These are phyloP conservation scores for Lactifluus echinatus DNA, from an alignment of 768 basidiomycete genomes.

Conservation along the genomic window DNA sequence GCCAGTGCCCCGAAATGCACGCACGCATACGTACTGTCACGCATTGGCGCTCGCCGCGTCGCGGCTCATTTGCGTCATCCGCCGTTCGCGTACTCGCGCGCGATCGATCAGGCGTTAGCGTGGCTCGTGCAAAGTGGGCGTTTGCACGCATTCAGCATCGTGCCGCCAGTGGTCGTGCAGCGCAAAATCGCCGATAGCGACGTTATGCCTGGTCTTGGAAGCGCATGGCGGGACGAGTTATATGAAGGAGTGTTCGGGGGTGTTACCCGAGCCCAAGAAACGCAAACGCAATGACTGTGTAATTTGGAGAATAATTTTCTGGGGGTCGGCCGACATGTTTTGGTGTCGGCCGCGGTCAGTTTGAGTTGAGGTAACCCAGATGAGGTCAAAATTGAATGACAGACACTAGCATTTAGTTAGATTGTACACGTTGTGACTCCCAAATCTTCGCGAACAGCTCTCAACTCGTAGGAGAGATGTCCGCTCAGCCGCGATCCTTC, in stretches of 20 bases:
- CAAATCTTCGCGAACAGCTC: neutral
- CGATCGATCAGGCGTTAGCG: slow-evolving; percentile 63
- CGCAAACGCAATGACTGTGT: neutral
- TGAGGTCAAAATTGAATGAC: too few species aligned
- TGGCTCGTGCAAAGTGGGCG: slow-evolving; percentile 55
- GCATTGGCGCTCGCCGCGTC: slow-evolving; percentile 50
- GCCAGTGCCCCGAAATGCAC: slow-evolving; percentile 61
- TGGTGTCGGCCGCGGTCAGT: neutral
- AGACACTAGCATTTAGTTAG: too few species aligned
- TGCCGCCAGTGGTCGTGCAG: slow-evolving; percentile 61
- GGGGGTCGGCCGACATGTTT: neutral
- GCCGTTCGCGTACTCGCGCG: slow-evolving; percentile 68
- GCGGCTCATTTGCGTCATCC: slow-evolving; percentile 50
- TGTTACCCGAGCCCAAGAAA: neutral
- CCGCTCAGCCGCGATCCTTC: slow-evolving; percentile 30
- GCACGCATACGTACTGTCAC: slow-evolving; percentile 61
- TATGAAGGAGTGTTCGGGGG: slow-evolving; percentile 37
- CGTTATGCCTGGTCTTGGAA: slow-evolving; percentile 41
- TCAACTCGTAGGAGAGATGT: neutral
- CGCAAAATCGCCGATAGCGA: slow-evolving; percentile 52
- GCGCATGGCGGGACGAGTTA: slow-evolving; percentile 46
- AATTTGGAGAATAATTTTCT: neutral
- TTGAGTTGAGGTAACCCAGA: too few species aligned
- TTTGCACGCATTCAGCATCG: slow-evolving; percentile 52
- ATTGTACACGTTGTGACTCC: neutral